Base-by-base conservation (phyloP, 306 rosid species). In the Acacia confusa region DNA sequence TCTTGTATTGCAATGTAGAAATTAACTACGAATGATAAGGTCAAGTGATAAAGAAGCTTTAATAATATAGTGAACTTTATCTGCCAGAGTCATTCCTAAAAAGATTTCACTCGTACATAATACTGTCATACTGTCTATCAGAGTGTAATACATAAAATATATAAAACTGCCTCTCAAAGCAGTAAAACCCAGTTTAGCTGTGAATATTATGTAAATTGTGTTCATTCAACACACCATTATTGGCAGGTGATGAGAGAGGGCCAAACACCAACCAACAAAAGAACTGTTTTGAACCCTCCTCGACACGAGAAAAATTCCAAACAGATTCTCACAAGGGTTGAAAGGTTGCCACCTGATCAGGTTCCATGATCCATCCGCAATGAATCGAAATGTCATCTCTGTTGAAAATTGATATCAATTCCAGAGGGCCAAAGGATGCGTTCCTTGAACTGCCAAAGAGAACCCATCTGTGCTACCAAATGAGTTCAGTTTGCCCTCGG, bases 401-500 rank as follows among this genome's bases (percentile, higher is more conserved):
- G 80, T n/a, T 30, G 76, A 72, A 84, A 81, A 81, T 78, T 73
- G 79, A 79, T 55, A 74, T 79, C 73, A 71, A 79, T 81, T 85
- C 92, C 86, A 79, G 74, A 82, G 84, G 75, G 72, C 50, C 81
- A 86, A 85, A 83, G 84, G 75, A 82, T 64, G 44, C 52, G 16
- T 22, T 86, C 78, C 36, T 74, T 80, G 76, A 72, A 70, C 82
- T 82, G 32, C 70, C 63, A 40, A 15, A 57, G 67, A 72, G 84
- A 75, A 70, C 84, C 76, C 81, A 53, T 77, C 80, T 70, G 72
- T 55, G 69, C 55, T 40, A 80, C 81, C 73, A 76, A 65, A 58
- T 79, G 83, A 76, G 72, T 76, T 80, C 67, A 78, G 79, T 86
- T 84, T 87, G 44, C 86, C 86, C 91, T 80, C 78, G 15, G 85